Percentiles rank a stretch among this genome's conserved stretches.
These are phyloP conservation scores for Tuber indicum DNA, from an alignment of 495 filamentous ascomycete species.

Conservation along the genomic window DNA sequence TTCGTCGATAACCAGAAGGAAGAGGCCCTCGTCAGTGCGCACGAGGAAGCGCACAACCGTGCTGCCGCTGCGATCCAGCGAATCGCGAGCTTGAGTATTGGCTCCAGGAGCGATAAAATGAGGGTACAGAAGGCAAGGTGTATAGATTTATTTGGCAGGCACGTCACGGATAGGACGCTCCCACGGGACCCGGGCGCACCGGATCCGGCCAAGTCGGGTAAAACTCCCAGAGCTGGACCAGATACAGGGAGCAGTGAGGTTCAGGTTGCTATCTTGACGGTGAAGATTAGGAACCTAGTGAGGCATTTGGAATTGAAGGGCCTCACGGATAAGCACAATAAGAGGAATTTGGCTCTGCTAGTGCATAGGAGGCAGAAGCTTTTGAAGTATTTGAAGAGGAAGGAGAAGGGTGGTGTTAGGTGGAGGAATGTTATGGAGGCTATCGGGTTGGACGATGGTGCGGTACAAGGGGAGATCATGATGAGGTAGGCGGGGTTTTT, in stretches of 20 bases:
- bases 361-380: slow-evolving; percentile 87
- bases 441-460: slow-evolving; percentile 71
- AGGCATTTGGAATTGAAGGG: slow-evolving; percentile 40
- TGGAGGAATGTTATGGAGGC: slow-evolving; percentile 77
- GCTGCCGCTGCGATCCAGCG: slow-evolving; percentile 63
- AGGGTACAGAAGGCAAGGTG: slow-evolving; percentile 75
- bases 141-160: slow-evolving; percentile 80
- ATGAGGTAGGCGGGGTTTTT: slow-evolving; percentile 10
- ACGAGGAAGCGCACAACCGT: slow-evolving; percentile 49
- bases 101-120: slow-evolving; percentile 64
- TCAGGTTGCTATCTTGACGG: slow-evolving; percentile 92
- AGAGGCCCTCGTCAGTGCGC: slow-evolving; percentile 38
- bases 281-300: slow-evolving; percentile 77
- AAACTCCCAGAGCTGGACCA: slow-evolving; percentile 67
- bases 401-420: slow-evolving; percentile 82
- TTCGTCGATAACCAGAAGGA: slow-evolving; percentile 44
- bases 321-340: slow-evolving; percentile 82
- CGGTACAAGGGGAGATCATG: slow-evolving; percentile 31
- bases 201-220: slow-evolving; percentile 26
- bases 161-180: slow-evolving; percentile 71
- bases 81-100: slow-evolving; percentile 68
- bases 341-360: slow-evolving; percentile 75
- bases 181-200: slow-evolving; percentile 45
- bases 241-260: slow-evolving; percentile 94
- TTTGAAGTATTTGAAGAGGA: slow-evolving; percentile 72